Base-by-base conservation (phyloP, 1,284 basidiomycete genomes). In the Microbotryum scabiosae region DNA sequence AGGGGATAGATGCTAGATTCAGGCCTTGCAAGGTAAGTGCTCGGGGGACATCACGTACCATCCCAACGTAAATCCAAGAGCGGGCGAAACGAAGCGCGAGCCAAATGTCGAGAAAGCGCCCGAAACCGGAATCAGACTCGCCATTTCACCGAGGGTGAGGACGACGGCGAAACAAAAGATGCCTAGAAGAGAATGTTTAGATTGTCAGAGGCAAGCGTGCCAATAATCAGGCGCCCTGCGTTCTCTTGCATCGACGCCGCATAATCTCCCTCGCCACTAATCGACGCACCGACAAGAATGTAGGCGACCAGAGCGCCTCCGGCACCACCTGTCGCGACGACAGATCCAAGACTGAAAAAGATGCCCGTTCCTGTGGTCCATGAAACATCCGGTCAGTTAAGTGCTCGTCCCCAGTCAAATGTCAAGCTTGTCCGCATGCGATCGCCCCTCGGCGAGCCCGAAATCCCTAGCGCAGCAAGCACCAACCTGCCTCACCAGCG, bases 321-420 rank as follows among this genome's bases (percentile, higher is more conserved):
- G 4, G 63, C 50, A 3, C 63, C 63, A 18, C 57, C 63, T 12
- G 63, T 65, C 14, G 60, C 63, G n/a, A 65, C 63, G 12, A 49
- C 51, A 1, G 60, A 55, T 20, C 63, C 63, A 10, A 57, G 47
- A 23, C 30, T 47, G 26, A 61, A 46, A 45, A 61, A 58, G 26
- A 58, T 51, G n/a, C 59, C 57, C 16, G 52, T 56, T 14, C 48
- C 52, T 28, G 16, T 23, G 7, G 44, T 36, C 20, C 21, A 59
- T 1, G 45, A 41, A 41, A 41, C 36, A 16, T 41, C 36, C 16
- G 36, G 12, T 41, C 36, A 41, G 36, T 18, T 49, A 10, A 6
- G n/a, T 46, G 26, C 12, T 47, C 21, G 47, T 3, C 6, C 21
- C 16, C 20, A 7, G 4, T 46, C 18, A 23, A 18, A 21, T 9